A percentile compares a stretch with the other conserved stretches of the same genome.
Conservation (phyloP, 192 early-diverging fungal genomes). For the Backusella tuberculispora region DNA sequence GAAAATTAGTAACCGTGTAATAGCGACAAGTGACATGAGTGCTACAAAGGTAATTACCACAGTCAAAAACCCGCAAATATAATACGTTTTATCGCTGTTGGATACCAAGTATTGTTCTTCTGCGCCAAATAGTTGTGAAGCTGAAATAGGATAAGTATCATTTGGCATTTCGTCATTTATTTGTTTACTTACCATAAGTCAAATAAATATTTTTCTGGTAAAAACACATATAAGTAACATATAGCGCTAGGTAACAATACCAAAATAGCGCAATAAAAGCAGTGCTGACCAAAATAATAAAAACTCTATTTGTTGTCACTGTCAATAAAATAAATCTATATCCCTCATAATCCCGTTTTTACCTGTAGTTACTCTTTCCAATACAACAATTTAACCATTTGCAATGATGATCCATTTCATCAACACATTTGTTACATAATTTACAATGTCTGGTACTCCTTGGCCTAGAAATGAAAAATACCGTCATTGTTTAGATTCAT, state of each 20-base stretch:
- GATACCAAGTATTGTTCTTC: background rate
- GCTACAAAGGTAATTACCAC: background rate
- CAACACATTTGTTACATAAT: constrained; percentile 46
- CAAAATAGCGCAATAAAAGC: constrained; percentile 28
- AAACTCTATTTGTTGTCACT: constrained; percentile 22
- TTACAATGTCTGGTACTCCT: constrained; percentile 42
- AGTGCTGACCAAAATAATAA: constrained; percentile 23
- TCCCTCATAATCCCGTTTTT: background rate
- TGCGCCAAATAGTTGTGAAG: background rate
- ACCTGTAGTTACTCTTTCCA: constrained; percentile 43
- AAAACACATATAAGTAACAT: constrained; percentile 20
- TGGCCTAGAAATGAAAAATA: constrained; percentile 11
- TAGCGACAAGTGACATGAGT: constrained; percentile 20
- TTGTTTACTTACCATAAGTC: constrained; percentile 21
- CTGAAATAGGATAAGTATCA: background rate
- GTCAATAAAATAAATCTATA: background rate
- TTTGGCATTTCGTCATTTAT: background rate
- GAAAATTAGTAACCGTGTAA: constrained; percentile 28
- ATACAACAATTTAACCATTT: constrained; percentile 46
- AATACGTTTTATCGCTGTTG: constrained; percentile 12
- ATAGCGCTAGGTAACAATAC: constrained; percentile 28
- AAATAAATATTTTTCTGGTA: constrained; percentile 20
- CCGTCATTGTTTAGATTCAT: background rate
- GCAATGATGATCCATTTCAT: constrained; percentile 46
- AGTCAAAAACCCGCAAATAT: constrained; percentile 12